Conservation (phyloP, 148 eudicot genomes). For the Rhododendron henanense region DNA sequence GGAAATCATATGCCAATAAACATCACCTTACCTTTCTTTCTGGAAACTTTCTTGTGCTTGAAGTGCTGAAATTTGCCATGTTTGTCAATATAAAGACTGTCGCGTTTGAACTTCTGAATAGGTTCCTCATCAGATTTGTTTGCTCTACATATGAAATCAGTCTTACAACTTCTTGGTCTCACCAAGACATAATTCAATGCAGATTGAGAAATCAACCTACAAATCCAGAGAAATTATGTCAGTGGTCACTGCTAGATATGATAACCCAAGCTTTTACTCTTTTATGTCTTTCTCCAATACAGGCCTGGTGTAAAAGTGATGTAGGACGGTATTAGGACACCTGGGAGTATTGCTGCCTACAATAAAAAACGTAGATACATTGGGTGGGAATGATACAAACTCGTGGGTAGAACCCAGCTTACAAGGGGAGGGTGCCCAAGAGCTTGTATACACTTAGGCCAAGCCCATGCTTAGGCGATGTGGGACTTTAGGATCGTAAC, state of each 20-base stretch:
- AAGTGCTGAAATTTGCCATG: slow-evolving; percentile 55
- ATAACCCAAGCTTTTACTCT: neutral
- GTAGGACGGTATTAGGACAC: neutral
- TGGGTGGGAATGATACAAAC: neutral
- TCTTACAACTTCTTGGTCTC: neutral
- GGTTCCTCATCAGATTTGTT: slow-evolving; percentile 25
- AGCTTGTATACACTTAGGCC: too few species aligned
- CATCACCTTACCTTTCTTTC: slow-evolving; percentile 54
- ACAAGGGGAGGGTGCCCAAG: too few species aligned
- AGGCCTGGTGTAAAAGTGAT: neutral
- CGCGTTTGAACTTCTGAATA: slow-evolving; percentile 47
- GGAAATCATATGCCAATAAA: neutral
- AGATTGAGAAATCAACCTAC: neutral
- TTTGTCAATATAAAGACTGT: slow-evolving; percentile 52
- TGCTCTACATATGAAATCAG: neutral
- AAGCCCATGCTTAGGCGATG: too few species aligned
- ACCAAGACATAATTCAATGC: neutral
- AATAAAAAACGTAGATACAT: neutral
- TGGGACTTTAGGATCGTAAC: too few species aligned
- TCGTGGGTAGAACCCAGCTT: too few species aligned
- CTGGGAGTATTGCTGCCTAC: neutral
- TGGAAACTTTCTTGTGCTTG: slow-evolving; percentile 64
- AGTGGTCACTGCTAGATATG: neutral
- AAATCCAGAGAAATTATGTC: neutral
- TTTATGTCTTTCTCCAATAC: neutral